phyloP scores from a whole-genome alignment of 2,329 filamentous ascomycete genomes.

The Saccharata proteae region DNA sequence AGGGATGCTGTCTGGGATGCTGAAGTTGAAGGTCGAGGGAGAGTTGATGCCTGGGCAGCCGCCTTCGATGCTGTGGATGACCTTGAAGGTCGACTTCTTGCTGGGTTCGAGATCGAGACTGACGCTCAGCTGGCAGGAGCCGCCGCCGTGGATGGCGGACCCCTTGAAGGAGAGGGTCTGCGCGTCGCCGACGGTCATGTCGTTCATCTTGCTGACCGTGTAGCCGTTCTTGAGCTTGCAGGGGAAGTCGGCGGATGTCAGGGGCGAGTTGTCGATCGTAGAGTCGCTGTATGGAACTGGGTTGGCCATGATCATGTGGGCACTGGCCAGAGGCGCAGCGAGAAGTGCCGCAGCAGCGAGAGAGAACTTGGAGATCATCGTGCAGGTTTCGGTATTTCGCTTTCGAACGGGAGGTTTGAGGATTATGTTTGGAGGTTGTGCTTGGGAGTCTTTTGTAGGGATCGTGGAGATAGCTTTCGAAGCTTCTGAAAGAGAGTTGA shows the following conservation, averaged over 20 bases:
- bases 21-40: conserved; percentile 57
- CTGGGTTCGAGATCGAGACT: conserved; percentile 48
- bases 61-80: conserved; percentile 79
- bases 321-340: conserved; percentile 46
- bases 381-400: too few relatives aligned
- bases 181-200: conserved; percentile 50
- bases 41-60: conserved; percentile 60
- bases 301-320: conserved; percentile 62
- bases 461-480: too few relatives aligned
- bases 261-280: conserved; percentile 50
- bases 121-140: conserved; percentile 77
- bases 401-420: too few relatives aligned
- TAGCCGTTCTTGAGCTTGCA: conserved; percentile 40
- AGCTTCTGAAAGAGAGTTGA: too few relatives aligned
- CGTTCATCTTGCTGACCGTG: conserved; percentile 20
- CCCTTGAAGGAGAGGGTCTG: conserved; percentile 57
- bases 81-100: conserved; percentile 58
- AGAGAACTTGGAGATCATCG: neutral
- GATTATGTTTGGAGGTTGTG: too few relatives aligned
- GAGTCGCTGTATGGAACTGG: conserved; percentile 51
- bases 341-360: conserved; percentile 24
- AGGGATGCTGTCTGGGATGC: conserved; percentile 58
- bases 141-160: conserved; percentile 72
- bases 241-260: conserved; percentile 56
- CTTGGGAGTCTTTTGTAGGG: too few relatives aligned